A percentile compares a stretch with the other conserved stretches of the same genome.
phyloP scores from a whole-genome alignment of 192 early-diverging fungal genomes.

The Ambispora gerdemannii region DNA sequence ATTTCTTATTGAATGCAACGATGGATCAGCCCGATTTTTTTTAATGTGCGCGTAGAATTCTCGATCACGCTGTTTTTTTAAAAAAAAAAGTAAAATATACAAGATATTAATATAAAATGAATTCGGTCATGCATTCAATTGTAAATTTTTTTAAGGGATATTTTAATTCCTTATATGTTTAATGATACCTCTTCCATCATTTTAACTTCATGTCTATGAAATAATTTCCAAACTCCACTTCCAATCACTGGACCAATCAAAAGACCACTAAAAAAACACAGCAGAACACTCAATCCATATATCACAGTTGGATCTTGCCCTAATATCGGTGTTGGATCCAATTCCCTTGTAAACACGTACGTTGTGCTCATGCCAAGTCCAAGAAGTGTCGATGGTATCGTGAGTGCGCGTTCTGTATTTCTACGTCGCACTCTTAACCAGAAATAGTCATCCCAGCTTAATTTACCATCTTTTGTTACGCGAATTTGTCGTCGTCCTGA shows the following conservation, averaged over 20 bases:
- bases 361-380: constrained; percentile 1
- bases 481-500: no score
- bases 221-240: constrained; percentile 53
- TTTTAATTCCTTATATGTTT: no score
- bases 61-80: constrained; percentile 41
- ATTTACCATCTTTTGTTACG: not conserved
- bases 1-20: constrained; percentile 64
- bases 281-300: constrained; percentile 50
- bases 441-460: constrained; percentile 29
- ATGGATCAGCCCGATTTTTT: constrained; percentile 64
- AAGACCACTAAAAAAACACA: constrained; percentile 60
- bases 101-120: constrained; percentile 6
- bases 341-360: constrained; percentile 23
- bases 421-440: not conserved
- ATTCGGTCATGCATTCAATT: not conserved
- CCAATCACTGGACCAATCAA: constrained; percentile 64
- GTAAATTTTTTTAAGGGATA: not conserved
- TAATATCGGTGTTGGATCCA: constrained; percentile 20
- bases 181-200: constrained; percentile 52
- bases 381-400: constrained; percentile 11
- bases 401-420: not conserved
- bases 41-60: constrained; percentile 63
- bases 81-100: not conserved
- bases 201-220: constrained; percentile 43
- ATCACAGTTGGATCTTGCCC: constrained; percentile 23